phyloP scores from a whole-genome alignment of 2,329 filamentous ascomycete species.

The Cercospora sp. region DNA sequence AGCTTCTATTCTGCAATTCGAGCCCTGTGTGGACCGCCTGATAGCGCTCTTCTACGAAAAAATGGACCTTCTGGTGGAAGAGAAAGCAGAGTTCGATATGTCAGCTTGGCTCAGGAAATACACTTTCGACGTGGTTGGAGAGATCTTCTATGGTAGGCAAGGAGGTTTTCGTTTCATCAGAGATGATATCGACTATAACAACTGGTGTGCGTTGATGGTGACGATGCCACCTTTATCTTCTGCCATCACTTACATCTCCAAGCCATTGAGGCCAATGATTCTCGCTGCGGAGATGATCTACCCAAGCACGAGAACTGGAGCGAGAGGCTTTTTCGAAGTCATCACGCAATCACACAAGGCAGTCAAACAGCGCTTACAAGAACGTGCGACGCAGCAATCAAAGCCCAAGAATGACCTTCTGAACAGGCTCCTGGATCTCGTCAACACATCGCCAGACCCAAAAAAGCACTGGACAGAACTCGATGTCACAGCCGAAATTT shows the following conservation, averaged over 20 bases:
- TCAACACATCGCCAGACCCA: conserved; percentile 26
- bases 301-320: conserved; percentile 5
- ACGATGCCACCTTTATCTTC: conserved; percentile 15
- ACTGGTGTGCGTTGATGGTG: conserved; percentile 15
- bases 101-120: conserved; percentile 18
- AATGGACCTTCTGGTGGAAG: conserved; percentile 7
- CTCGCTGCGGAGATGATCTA: conserved; percentile 18
- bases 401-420: conserved; percentile 24
- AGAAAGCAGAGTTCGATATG: conserved; percentile 9
- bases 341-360: conserved; percentile 12
- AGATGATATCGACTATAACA: conserved; percentile 21
- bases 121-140: conserved; percentile 19
- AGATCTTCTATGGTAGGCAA: conserved; percentile 19
- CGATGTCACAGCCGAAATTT: conserved; percentile 24
- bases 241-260: conserved; percentile 16
- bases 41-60: conserved; percentile 13
- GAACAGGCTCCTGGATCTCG: conserved; percentile 29
- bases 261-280: conserved; percentile 3
- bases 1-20: conserved; percentile 11
- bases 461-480: conserved; percentile 11
- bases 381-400: conserved; percentile 8
- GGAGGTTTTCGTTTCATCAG: conserved; percentile 17
- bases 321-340: conserved; percentile 10
- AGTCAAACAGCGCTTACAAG: conserved; percentile 9
- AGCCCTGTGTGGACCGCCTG: conserved; percentile 17